Percentiles rank a stretch among this genome's conserved stretches.
These are phyloP conservation scores for Leucosporidium scottii DNA, from an alignment of 768 basidiomycete genomes.

Conservation along the genomic window DNA sequence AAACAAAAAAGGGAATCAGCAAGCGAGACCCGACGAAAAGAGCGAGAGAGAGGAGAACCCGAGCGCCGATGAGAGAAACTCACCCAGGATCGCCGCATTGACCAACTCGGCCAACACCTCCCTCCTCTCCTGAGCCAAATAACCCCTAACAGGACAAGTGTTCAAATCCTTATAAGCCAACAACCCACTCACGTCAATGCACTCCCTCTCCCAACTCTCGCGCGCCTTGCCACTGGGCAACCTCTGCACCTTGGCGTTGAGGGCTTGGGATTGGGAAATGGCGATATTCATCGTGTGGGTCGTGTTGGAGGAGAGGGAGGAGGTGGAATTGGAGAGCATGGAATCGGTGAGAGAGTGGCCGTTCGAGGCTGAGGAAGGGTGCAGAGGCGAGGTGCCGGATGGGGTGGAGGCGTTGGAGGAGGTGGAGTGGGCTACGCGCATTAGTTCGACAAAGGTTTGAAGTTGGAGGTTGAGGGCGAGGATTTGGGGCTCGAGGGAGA, in stretches of 20 bases:
- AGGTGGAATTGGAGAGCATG: slow-evolving; percentile 16
- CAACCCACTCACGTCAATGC: slow-evolving; percentile 65
- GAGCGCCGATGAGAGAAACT: slow-evolving; percentile 40
- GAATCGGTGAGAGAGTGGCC: slow-evolving; percentile 2
- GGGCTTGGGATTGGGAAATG: slow-evolving; percentile 49
- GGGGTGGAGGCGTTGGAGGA: slow-evolving; percentile 21
- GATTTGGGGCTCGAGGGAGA: slow-evolving; percentile 66
- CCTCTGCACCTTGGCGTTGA: slow-evolving; percentile 57
- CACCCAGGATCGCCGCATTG: slow-evolving; percentile 75
- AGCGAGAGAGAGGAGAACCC: no score
- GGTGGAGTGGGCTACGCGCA: slow-evolving; percentile 58
- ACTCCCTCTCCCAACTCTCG: slow-evolving; percentile 59
- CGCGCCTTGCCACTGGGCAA: slow-evolving; percentile 55
- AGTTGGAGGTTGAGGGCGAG: slow-evolving; percentile 78
- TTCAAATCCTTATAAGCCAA: slow-evolving; percentile 79
- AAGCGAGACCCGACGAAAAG: no score
- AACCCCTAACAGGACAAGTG: slow-evolving; percentile 64
- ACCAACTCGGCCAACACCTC: slow-evolving; percentile 81
- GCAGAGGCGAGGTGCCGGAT: no score
- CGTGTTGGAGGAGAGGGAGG: slow-evolving; percentile 12
- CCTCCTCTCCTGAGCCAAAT: slow-evolving; percentile 67
- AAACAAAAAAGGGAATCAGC: no score
- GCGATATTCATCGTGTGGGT: slow-evolving; percentile 34
- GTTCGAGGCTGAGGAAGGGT: slow-evolving; percentile 3
- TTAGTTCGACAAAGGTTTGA: slow-evolving; percentile 76